These are phyloP conservation scores for Handroanthus guayacan DNA, from an alignment of 257 asterid genomes.

Conservation along the genomic window DNA sequence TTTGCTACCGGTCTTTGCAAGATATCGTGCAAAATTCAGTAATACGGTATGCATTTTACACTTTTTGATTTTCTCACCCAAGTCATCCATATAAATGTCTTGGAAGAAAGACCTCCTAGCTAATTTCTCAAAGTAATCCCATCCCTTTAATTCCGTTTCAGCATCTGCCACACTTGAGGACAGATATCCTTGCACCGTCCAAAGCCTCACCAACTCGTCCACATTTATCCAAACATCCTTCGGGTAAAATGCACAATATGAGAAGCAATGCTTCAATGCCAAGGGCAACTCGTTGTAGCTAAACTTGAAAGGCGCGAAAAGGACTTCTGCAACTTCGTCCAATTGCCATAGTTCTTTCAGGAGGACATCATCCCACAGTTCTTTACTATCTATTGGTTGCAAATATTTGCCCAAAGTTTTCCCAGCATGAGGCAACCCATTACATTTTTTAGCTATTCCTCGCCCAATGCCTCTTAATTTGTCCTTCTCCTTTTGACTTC, in stretches of 20 bases:
- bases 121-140: conserved; percentile 22
- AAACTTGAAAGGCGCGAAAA: conserved; percentile 7
- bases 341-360: conserved; percentile 17
- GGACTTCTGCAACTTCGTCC: not conserved
- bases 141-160: conserved; percentile 39
- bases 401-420: conserved; percentile 24
- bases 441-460: conserved; percentile 22
- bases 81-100: not conserved
- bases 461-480: conserved; percentile 14
- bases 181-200: conserved; percentile 55
- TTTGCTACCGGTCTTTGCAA: not conserved
- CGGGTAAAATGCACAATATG: conserved; percentile 46
- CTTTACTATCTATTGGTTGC: not conserved
- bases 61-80: not conserved
- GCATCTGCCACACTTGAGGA: not conserved
- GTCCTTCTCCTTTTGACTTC: not conserved
- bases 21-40: conserved; percentile 28
- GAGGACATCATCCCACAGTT: conserved; percentile 24
- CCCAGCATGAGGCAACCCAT: conserved; percentile 21
- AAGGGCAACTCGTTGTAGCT: conserved; percentile 39
- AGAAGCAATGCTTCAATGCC: conserved; percentile 43
- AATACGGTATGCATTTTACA: conserved; percentile 16
- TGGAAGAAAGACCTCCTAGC: conserved; percentile 22
- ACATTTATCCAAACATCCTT: conserved; percentile 42
- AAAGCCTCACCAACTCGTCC: conserved; percentile 42